These are phyloP conservation scores for Domatiomyces catenatus DNA, from an alignment of 2,329 filamentous ascomycete species.

Conservation along the genomic window DNA sequence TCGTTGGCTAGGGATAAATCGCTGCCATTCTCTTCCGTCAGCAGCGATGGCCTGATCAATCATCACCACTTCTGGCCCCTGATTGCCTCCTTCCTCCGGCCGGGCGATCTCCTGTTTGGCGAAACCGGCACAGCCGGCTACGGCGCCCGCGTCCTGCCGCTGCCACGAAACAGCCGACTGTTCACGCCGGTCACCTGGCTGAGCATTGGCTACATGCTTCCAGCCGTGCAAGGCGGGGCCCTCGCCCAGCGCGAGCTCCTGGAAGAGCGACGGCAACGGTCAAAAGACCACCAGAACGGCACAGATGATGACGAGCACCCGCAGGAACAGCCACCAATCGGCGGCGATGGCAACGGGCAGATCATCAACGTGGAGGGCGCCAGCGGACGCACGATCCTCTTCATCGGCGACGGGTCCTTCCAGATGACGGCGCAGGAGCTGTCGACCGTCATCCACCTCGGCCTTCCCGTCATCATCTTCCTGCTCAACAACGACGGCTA, in stretches of 20 bases:
- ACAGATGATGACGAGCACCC: conserved; percentile 5
- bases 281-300: neutral
- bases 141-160: conserved; percentile 35
- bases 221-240: conserved; percentile 40
- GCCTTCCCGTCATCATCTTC: conserved; percentile 47
- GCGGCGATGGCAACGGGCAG: conserved; percentile 22
- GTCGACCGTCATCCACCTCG: conserved; percentile 43
- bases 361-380: conserved; percentile 12
- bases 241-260: conserved; percentile 37
- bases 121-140: conserved; percentile 44
- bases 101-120: conserved; percentile 40
- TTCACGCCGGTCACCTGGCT: conserved; percentile 42
- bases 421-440: conserved; percentile 53
- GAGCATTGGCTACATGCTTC: conserved; percentile 46
- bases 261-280: conserved; percentile 1
- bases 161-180: conserved; percentile 33
- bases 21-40: conserved; percentile 5
- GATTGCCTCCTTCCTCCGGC: conserved; percentile 32
- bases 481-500: conserved; percentile 78
- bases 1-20: neutral
- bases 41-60: conserved; percentile 8
- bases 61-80: conserved; percentile 29
- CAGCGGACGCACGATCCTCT: conserved; percentile 36
- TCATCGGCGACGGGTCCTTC: conserved; percentile 49
- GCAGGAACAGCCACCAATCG: conserved; percentile 46